Percentiles rank a stretch among this genome's conserved stretches.
phyloP scores from a whole-genome alignment of 2,329 filamentous ascomycete species.

The Graphilbum ipis-grandicollis region DNA sequence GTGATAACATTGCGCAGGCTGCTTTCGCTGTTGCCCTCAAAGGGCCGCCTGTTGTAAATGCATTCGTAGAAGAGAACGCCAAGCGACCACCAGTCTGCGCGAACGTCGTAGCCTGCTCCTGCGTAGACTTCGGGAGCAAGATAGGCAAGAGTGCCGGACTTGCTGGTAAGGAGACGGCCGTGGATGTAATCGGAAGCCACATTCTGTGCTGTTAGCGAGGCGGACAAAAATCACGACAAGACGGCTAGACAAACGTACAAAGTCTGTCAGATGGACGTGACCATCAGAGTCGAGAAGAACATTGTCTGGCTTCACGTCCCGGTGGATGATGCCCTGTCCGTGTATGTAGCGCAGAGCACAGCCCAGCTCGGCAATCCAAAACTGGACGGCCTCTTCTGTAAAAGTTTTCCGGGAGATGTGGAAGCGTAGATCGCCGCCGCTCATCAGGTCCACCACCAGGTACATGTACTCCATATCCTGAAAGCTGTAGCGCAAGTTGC shows the following conservation, averaged over 20 bases:
- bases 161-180: slow-evolving; percentile 73
- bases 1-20: slow-evolving; percentile 65
- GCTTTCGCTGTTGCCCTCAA: slow-evolving; percentile 76
- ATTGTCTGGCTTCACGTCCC: slow-evolving; percentile 86
- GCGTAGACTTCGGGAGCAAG: slow-evolving; percentile 90
- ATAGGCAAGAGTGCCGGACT: slow-evolving; percentile 91
- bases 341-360: slow-evolving; percentile 84
- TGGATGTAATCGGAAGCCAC: slow-evolving; percentile 86
- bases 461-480: slow-evolving; percentile 98
- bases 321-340: slow-evolving; percentile 71
- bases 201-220: slow-evolving; percentile 41
- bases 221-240: not conserved
- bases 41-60: slow-evolving; percentile 97
- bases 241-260: slow-evolving; percentile 41
- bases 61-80: slow-evolving; percentile 98
- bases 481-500: slow-evolving; percentile 96
- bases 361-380: slow-evolving; percentile 90
- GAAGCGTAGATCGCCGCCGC: slow-evolving; percentile 86
- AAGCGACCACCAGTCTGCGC: slow-evolving; percentile 97
- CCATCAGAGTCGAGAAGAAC: slow-evolving; percentile 75
- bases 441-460: slow-evolving; percentile 96
- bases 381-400: slow-evolving; percentile 88
- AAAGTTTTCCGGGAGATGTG: slow-evolving; percentile 97
- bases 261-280: slow-evolving; percentile 94
- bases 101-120: slow-evolving; percentile 72